phyloP scores from a whole-genome alignment of 83 land plant species.

The Picea abies region DNA sequence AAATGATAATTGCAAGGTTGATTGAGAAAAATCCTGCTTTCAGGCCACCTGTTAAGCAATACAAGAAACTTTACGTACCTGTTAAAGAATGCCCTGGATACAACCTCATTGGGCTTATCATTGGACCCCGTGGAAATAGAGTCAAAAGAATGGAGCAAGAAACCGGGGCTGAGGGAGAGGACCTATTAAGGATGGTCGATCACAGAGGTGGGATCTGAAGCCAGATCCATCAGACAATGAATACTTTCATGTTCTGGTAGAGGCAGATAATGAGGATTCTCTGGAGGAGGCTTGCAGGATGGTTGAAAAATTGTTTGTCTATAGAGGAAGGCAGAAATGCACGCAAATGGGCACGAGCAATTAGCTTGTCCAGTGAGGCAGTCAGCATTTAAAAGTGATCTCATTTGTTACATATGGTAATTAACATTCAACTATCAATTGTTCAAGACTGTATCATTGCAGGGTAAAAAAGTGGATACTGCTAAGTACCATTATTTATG shows the following conservation, averaged over 20 bases:
- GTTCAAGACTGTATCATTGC: no score
- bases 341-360: constrained; percentile 67
- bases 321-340: constrained; percentile 76
- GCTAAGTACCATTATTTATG: not conserved
- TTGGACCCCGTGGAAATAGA: constrained; percentile 82
- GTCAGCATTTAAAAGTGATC: not conserved
- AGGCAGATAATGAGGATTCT: constrained; percentile 77
- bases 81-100: constrained; percentile 81
- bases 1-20: constrained; percentile 45
- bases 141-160: constrained; percentile 87
- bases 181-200: constrained; percentile 16
- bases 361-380: not conserved
- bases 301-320: constrained; percentile 74
- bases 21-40: constrained; percentile 62
- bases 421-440: no score
- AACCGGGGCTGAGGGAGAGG: constrained; percentile 82
- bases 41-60: constrained; percentile 75
- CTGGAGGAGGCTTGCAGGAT: constrained; percentile 73
- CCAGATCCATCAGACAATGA: constrained; percentile 71
- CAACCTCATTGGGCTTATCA: constrained; percentile 77
- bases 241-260: constrained; percentile 80
- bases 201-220: constrained; percentile 25
- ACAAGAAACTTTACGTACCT: constrained; percentile 83
- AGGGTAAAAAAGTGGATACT: not conserved
- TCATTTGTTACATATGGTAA: no score